Evolutionary conservation across 116 monocot genomes (phyloP).

Genomic region (Cymodocea nodosa): DNA sequence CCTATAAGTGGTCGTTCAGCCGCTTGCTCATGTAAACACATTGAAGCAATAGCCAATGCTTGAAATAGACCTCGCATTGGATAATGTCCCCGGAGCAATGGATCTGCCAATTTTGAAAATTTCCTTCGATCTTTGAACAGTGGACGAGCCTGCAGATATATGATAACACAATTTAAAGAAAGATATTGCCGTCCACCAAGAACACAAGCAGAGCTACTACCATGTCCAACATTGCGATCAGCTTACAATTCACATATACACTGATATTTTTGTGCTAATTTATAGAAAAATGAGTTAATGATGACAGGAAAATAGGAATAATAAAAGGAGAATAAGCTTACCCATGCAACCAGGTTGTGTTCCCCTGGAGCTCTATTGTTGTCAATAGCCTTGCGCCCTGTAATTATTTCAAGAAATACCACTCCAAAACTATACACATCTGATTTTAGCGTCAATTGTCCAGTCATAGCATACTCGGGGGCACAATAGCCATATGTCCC

Average conservation of each 20-base stretch:
- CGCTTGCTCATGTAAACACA: conserved; percentile 83
- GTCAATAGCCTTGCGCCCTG: conserved; percentile 41
- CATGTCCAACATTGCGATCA: too few species aligned
- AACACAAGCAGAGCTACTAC: too few species aligned
- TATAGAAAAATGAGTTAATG: too few species aligned
- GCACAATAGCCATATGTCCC: too few species aligned
- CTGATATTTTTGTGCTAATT: too few species aligned
- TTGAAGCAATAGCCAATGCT: conserved; percentile 71
- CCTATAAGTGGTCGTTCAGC: conserved; percentile 56
- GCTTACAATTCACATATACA: too few species aligned
- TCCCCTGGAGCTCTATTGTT: conserved; percentile 29
- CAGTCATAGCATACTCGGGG: too few species aligned
- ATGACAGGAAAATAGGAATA: too few species aligned
- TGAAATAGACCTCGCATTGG: conserved; percentile 75
- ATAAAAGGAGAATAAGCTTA: too few species aligned
- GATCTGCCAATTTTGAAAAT: conserved; percentile 52
- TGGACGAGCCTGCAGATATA: conserved; percentile 29
- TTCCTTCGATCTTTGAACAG: conserved; percentile 62
- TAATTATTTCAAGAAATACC: conserved; percentile 40
- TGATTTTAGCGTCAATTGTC: too few species aligned
- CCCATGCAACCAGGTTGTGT: conserved; percentile 10
- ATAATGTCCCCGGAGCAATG: conserved; percentile 42
- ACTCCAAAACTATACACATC: conserved; percentile 31
- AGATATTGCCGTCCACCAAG: too few species aligned
- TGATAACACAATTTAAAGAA: too few species aligned